A percentile compares a stretch with the other conserved stretches of the same genome.
Conservation (phyloP, 805 yeast genomes). For the Lachancea sp. region DNA sequence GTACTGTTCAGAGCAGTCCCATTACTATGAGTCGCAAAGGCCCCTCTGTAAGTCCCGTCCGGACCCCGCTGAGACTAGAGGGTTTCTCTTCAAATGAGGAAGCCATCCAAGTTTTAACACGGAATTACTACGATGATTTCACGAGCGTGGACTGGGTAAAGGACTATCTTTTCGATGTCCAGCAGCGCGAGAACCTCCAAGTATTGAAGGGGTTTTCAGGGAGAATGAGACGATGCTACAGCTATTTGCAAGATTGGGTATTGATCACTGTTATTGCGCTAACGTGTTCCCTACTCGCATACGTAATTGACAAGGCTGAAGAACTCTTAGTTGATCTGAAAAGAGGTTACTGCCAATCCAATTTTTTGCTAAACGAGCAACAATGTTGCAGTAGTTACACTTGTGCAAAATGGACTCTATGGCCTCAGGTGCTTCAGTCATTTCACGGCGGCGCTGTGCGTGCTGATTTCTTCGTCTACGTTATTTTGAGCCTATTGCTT, state of each 20-base stretch:
- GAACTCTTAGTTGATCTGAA: constrained; percentile 44
- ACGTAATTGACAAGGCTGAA: constrained; percentile 42
- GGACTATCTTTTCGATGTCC: constrained; percentile 37
- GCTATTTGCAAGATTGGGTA: constrained; percentile 41
- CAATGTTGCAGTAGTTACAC: constrained; percentile 35
- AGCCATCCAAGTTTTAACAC: background rate
- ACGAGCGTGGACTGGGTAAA: constrained; percentile 57
- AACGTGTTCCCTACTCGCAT: constrained; percentile 45
- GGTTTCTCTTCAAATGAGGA: background rate
- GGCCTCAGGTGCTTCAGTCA: constrained; percentile 33
- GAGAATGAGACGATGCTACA: constrained; percentile 26
- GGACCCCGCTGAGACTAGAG: background rate
- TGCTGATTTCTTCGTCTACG: constrained; percentile 36
- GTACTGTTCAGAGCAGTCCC: background rate
- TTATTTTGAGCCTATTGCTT: constrained; percentile 34
- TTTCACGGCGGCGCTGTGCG: background rate
- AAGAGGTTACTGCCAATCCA: constrained; percentile 44
- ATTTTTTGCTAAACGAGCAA: constrained; percentile 40
- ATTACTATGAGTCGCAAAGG: background rate
- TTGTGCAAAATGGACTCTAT: constrained; percentile 35
- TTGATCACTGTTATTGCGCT: constrained; percentile 42
- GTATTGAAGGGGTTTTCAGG: constrained; percentile 32
- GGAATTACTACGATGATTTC: constrained; percentile 50
- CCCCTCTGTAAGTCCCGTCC: background rate
- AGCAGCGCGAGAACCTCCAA: constrained; percentile 29